phyloP scores from a whole-genome alignment of 139 green algal species.

The Chlorella sorokiniana region DNA sequence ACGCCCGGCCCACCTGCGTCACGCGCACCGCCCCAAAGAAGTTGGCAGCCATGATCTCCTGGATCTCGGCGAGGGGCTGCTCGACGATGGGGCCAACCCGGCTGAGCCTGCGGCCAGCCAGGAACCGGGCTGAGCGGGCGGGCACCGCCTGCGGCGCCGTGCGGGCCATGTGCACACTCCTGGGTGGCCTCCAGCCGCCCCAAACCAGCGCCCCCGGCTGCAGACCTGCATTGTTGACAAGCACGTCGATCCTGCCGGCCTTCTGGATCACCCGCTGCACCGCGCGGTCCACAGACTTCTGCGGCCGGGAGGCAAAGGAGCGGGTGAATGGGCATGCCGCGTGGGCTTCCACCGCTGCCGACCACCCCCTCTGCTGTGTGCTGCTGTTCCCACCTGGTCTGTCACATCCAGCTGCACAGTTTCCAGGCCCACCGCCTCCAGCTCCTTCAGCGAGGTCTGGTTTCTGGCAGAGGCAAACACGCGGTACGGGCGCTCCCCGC shows the following conservation, averaged over 20 bases:
- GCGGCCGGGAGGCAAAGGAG: neutral
- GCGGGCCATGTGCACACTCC: neutral
- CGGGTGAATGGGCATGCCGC: too few species aligned
- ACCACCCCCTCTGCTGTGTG: too few species aligned
- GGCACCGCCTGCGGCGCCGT: conserved; percentile 20
- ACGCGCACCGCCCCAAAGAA: conserved; percentile 44
- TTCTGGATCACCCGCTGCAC: conserved; percentile 32
- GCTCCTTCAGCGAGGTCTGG: conserved; percentile 9
- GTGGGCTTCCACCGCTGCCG: neutral
- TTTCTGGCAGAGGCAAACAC: conserved; percentile 56
- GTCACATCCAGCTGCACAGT: conserved; percentile 54
- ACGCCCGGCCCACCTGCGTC: neutral
- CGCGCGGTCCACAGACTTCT: conserved; percentile 36
- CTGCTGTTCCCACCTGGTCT: neutral
- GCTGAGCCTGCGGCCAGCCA: too few species aligned
- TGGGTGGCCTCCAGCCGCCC: too few species aligned
- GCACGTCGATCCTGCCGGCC: conserved; percentile 43
- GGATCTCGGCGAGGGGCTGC: conserved; percentile 45
- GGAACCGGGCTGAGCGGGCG: too few species aligned
- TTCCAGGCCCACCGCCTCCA: conserved; percentile 35
- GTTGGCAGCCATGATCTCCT: conserved; percentile 48
- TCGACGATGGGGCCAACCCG: conserved; percentile 52
- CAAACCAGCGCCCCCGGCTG: neutral
- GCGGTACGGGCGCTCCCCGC: neutral
- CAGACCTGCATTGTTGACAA: conserved; percentile 46